Base-by-base conservation (phyloP, 352 stramenopile species). In the Halophytophthora batemanensis region DNA sequence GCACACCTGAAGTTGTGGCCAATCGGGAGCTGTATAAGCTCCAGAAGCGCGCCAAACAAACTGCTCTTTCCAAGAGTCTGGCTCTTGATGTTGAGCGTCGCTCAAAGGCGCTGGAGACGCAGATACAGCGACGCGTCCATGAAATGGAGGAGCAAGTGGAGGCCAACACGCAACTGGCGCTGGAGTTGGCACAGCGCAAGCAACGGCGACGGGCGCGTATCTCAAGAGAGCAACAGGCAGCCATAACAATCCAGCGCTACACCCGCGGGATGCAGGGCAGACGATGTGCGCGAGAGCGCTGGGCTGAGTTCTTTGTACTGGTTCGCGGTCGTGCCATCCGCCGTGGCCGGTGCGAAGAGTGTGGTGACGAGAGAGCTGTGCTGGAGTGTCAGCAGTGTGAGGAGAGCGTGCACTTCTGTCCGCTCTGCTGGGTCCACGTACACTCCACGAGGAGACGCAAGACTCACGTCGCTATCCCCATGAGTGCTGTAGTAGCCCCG, bases 271-370 rank as follows among this genome's bases (percentile, higher is more conserved):
- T 64, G 33, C 53, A 61, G 38, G 74, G 77, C 3, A 62, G 78
- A 6, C 51, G 61, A 11, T 19, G 44, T 41, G 81, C 78, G 15
- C 29, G 68, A 21, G 71, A 89, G 33, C 58, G 74, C 10, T 61
- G 66, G 21, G 77, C 72, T 17, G 64, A 84, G 46, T 86, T 75
- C 37, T 89, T 90, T 46, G 75, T 89, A 10, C 71, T 82, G 69
- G 76, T 90, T 8, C 74, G 73, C 45, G 82, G 78, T 6, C 72
- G 77, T 28, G 71, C 75, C 13, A 78, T 90, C 50, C 82, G 78
- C 25, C 78, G 75, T 17, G 82, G 82, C 1, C 77, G 65, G 45
- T 90, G 82, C 39, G 76, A 90, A 50, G 82, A 92, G 43, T 90
- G 82, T 49, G 77, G 72, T 15, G 74, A 85, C n/a, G 54, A 81